Evolutionary conservation across 1,284 basidiomycete genomes (phyloP).

Genomic region (Sanghuangporus baumii): DNA sequence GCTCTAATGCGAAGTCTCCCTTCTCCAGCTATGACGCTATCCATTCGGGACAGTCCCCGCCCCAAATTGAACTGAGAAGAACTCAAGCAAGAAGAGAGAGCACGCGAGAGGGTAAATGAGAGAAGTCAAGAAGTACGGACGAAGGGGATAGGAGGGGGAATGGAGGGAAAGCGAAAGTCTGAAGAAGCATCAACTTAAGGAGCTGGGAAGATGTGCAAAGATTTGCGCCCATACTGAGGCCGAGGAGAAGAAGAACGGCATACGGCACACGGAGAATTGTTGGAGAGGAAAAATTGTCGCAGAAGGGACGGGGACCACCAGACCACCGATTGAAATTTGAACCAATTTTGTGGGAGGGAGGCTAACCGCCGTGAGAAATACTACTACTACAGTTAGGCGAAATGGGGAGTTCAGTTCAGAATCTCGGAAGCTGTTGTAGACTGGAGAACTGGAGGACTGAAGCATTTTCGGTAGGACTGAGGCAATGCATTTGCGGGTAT

Average conservation of each 20-base stretch:
- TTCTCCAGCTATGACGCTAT: too few species aligned
- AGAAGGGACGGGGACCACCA: too few species aligned
- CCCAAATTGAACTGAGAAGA: not conserved
- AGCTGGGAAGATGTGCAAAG: not conserved
- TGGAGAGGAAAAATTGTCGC: too few species aligned
- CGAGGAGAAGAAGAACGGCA: not conserved
- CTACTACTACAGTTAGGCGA: not conserved
- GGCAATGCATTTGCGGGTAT: not conserved
- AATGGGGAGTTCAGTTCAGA: not conserved
- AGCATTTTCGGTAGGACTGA: too few species aligned
- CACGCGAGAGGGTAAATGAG: not conserved
- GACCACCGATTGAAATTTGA: too few species aligned
- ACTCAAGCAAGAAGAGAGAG: not conserved
- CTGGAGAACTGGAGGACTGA: too few species aligned
- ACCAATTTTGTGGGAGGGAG: too few species aligned
- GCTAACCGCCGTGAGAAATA: too few species aligned
- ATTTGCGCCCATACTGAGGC: not conserved
- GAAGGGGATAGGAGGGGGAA: too few species aligned
- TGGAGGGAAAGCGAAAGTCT: too few species aligned
- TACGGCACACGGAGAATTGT: too few species aligned
- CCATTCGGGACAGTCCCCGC: not conserved
- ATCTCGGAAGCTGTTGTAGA: not conserved
- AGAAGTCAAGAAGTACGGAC: not conserved
- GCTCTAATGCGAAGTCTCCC: not conserved
- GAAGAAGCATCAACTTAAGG: not conserved